These are phyloP conservation scores for Xylaria nigripes DNA, from an alignment of 495 filamentous ascomycete species.

Conservation along the genomic window DNA sequence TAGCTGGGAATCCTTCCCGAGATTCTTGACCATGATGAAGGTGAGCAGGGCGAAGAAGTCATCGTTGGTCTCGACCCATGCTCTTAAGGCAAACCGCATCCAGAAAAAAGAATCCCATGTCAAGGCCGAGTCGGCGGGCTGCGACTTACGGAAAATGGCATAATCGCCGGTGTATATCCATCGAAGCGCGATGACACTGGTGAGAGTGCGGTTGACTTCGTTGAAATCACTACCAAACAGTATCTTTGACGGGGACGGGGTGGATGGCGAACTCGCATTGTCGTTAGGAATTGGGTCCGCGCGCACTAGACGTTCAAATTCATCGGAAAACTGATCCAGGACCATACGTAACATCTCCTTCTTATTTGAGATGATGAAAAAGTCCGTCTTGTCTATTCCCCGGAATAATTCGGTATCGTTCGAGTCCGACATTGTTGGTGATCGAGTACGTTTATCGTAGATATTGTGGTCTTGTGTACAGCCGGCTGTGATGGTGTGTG, in stretches of 20 bases:
- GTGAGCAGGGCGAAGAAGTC: slow-evolving; percentile 29
- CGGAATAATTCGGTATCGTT: too few relatives aligned
- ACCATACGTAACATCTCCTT: slow-evolving; percentile 12
- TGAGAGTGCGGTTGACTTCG: slow-evolving; percentile 33
- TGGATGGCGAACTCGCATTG: not conserved
- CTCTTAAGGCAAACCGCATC: slow-evolving; percentile 11
- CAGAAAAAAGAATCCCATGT: slow-evolving; percentile 17
- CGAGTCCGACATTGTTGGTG: not conserved
- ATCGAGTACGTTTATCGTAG: not conserved
- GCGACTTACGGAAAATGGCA: slow-evolving; percentile 18
- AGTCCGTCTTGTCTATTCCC: not conserved
- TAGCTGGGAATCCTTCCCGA: slow-evolving; percentile 30
- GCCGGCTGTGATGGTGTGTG: not conserved
- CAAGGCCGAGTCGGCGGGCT: slow-evolving; percentile 16
- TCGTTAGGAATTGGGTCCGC: slow-evolving; percentile 14
- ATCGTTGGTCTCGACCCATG: slow-evolving; percentile 2
- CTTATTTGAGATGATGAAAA: slow-evolving; percentile 1
- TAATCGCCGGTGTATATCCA: slow-evolving; percentile 29
- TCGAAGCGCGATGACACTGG: slow-evolving; percentile 26
- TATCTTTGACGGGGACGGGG: slow-evolving; percentile 21
- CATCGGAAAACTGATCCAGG: slow-evolving; percentile 7
- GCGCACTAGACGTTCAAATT: slow-evolving; percentile 15
- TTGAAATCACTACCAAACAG: slow-evolving; percentile 23
- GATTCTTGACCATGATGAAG: slow-evolving; percentile 33
- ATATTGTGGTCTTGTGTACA: not conserved